Evolutionary conservation across 2,329 filamentous ascomycete genomes (phyloP).

Genomic region (Fusarium sp.): DNA sequence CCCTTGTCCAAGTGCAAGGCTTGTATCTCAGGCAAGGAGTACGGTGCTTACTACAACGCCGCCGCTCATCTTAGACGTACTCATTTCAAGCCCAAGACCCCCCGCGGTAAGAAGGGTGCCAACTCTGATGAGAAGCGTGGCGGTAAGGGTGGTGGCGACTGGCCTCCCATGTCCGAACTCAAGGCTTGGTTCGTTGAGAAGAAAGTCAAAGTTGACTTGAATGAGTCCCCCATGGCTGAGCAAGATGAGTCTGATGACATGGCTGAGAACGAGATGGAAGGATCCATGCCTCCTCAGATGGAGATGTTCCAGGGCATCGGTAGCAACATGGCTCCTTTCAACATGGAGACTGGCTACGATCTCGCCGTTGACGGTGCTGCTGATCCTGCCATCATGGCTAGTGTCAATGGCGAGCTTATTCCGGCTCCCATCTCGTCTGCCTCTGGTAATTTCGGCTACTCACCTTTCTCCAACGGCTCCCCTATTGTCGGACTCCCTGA

Average conservation of each 20-base stretch:
- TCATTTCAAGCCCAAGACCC: constrained; percentile 79
- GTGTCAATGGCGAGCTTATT: constrained; percentile 36
- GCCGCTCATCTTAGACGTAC: constrained; percentile 88
- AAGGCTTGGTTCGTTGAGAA: constrained; percentile 69
- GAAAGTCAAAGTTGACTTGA: constrained; percentile 56
- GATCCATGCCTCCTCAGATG: constrained; percentile 27
- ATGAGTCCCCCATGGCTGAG: constrained; percentile 50
- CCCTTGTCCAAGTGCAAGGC: constrained; percentile 86
- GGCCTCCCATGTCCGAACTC: constrained; percentile 44
- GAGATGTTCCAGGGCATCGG: constrained; percentile 43
- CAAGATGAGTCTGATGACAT: constrained; percentile 47
- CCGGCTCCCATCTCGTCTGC: constrained; percentile 43
- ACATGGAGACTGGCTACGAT: constrained; percentile 40
- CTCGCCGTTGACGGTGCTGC: constrained; percentile 35
- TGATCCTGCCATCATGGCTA: constrained; percentile 34
- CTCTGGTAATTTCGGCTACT: constrained; percentile 39
- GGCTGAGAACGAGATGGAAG: constrained; percentile 37
- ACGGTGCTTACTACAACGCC: constrained; percentile 94
- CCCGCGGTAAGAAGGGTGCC: constrained; percentile 57
- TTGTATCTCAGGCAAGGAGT: constrained; percentile 80
- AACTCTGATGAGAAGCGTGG: constrained; percentile 61
- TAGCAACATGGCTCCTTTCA: constrained; percentile 37
- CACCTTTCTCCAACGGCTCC: constrained; percentile 38
- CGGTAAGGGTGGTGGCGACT: constrained; percentile 54
- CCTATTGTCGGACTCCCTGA: constrained; percentile 36